These are phyloP conservation scores for Beauveria pseudobassiana DNA, from an alignment of 2,329 filamentous ascomycete species.

Conservation along the genomic window DNA sequence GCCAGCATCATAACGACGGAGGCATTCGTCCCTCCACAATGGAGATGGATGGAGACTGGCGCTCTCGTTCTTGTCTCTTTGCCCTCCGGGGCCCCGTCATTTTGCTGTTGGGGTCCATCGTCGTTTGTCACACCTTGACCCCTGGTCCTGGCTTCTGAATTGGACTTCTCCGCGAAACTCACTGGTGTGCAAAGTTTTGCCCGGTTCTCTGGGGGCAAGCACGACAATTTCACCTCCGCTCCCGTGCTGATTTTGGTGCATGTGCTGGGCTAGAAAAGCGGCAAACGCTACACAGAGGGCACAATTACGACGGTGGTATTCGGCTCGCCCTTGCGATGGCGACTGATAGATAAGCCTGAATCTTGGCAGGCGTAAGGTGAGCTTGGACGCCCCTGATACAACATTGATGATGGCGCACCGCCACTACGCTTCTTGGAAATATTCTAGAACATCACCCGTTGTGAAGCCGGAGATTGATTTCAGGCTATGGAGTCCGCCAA, in stretches of 20 bases:
- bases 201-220: not conserved
- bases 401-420: not conserved
- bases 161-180: too few species aligned
- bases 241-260: not conserved
- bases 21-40: slow-evolving; percentile 6
- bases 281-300: not conserved
- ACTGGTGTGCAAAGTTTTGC: not conserved
- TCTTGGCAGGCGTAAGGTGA: slow-evolving; percentile 2
- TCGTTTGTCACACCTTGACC: not conserved
- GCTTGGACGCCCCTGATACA: not conserved
- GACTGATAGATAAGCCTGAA: not conserved
- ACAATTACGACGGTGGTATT: not conserved
- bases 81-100: slow-evolving; percentile 7
- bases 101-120: not conserved
- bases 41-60: not conserved
- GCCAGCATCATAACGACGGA: not conserved
- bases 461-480: not conserved
- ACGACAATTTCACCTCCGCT: not conserved
- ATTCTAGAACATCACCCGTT: not conserved
- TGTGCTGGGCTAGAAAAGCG: not conserved
- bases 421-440: not conserved
- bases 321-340: not conserved
- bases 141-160: not conserved
- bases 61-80: not conserved
- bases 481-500: not conserved